Evolutionary conservation across 2,329 filamentous ascomycete species (phyloP), one percentile per base, ranked within the genome.

Genomic region (Cercospora nicotianae): DNA sequence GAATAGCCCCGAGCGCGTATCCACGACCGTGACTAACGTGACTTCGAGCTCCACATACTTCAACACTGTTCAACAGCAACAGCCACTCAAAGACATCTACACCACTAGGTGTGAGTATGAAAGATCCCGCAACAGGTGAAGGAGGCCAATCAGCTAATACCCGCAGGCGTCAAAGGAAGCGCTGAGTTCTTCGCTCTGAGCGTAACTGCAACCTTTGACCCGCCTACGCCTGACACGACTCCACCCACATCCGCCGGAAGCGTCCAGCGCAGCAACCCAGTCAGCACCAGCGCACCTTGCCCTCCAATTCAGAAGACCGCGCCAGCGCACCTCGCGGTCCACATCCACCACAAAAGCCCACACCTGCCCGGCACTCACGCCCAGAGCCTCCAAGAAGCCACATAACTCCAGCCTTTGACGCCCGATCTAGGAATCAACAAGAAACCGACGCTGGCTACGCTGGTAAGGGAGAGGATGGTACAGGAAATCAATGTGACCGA

Each of bases 401-500:
- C 95, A 0, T 94, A 97, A 80, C 94, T 98, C 77, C 95, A 99
- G 82, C 85, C 98, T 72, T 88, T 94, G 31, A 96, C 93, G 0
- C 85, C 98, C 65, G 95, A 99, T 81, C 83, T 94, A 73, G 95
- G 98, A 81, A 98, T 99, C 84, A 97, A 96, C 87, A 98, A 98
- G 85, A 98, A 98, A 82, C 94, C 95, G 0, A 99, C 95, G 3
- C 95, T 95, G 12, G 98, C 94, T 23, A 95, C 93, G 62, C 89
- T 90, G 59, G 94, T 96, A 9, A 87, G 95, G 65, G 93, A 97
- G 80, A 86, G 92, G 75, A 98, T 99, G 80, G 95, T 95, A 4
- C 87, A 92, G 62, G 93, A 98, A 77, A 99, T 99, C 83, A 98
- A 97, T 85, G 98, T 99, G 95, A 99, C 95, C 60, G 95, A 99